phyloP scores from a whole-genome alignment of 805 yeast genomes.

The Saccharomycopsis fodiens region DNA sequence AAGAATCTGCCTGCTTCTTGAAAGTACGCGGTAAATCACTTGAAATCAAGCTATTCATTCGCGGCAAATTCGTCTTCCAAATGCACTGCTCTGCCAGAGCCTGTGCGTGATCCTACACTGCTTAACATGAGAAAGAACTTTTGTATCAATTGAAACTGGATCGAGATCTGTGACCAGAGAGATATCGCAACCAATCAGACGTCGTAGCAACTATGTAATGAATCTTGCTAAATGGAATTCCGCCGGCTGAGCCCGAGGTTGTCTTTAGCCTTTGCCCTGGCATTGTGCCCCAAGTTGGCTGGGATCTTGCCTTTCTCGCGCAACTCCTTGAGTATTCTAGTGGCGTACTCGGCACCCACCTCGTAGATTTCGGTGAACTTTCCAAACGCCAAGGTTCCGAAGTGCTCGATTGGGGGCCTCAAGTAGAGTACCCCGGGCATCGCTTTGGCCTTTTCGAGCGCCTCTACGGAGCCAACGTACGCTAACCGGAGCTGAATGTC shows the following conservation, averaged over 20 bases:
- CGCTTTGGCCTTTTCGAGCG: constrained; percentile 76
- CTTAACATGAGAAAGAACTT: too few relatives aligned
- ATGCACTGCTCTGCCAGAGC: too few relatives aligned
- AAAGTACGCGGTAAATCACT: too few relatives aligned
- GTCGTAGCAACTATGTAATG: too few relatives aligned
- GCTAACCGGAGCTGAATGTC: constrained; percentile 91
- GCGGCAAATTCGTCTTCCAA: too few relatives aligned
- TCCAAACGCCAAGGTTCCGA: constrained; percentile 86
- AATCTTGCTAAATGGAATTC: constrained; percentile 57
- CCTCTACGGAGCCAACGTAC: constrained; percentile 91
- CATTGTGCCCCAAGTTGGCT: constrained; percentile 45
- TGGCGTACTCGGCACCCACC: constrained; percentile 75
- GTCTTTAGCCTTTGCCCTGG: constrained; percentile 25
- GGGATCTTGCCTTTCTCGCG: constrained; percentile 50
- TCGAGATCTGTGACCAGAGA: too few relatives aligned
- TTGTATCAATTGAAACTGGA: too few relatives aligned
- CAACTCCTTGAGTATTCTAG: constrained; percentile 44
- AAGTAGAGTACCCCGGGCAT: constrained; percentile 81
- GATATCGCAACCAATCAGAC: too few relatives aligned
- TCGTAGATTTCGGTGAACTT: constrained; percentile 84
- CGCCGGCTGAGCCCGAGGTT: constrained; percentile 41
- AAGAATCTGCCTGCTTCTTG: too few relatives aligned
- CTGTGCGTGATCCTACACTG: too few relatives aligned
- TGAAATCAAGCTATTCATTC: too few relatives aligned
- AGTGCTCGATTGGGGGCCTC: constrained; percentile 90